Conservation (phyloP, 768 basidiomycete genomes). For the Phanerochaete sordida region DNA sequence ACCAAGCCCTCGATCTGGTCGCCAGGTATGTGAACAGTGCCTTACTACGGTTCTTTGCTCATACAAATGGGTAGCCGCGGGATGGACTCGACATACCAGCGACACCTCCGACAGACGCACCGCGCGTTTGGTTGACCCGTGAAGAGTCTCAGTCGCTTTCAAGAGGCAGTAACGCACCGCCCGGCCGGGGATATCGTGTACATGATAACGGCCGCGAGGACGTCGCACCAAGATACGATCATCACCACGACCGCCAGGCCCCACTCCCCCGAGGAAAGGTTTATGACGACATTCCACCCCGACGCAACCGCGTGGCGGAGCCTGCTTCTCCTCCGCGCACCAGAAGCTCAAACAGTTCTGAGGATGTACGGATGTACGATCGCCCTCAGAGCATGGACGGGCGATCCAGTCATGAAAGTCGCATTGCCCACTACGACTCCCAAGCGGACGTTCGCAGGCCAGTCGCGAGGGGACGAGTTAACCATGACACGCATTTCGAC, state of each 20-base stretch:
- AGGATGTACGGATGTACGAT: background rate
- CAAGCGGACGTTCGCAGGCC: background rate
- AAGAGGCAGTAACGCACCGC: background rate
- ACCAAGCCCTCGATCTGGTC: background rate
- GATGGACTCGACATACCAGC: conserved; percentile 7
- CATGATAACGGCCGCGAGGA: background rate
- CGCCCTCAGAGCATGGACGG: background rate
- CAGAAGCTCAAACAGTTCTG: background rate
- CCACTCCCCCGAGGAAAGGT: background rate
- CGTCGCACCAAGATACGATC: background rate
- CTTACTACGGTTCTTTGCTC: background rate
- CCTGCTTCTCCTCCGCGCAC: background rate
- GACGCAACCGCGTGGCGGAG: background rate
- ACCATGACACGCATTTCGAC: background rate
- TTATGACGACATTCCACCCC: background rate
- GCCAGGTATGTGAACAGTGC: background rate
- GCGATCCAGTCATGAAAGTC: background rate
- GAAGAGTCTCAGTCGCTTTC: conserved; percentile 18
- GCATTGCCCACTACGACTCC: background rate
- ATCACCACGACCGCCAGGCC: background rate
- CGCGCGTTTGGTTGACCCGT: conserved; percentile 22
- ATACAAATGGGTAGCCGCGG: conserved; percentile 11
- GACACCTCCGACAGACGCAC: background rate
- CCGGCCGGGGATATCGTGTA: background rate
- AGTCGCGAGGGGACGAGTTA: background rate